phyloP scores from a whole-genome alignment of 768 basidiomycete species.

The Amanita inopinata region DNA sequence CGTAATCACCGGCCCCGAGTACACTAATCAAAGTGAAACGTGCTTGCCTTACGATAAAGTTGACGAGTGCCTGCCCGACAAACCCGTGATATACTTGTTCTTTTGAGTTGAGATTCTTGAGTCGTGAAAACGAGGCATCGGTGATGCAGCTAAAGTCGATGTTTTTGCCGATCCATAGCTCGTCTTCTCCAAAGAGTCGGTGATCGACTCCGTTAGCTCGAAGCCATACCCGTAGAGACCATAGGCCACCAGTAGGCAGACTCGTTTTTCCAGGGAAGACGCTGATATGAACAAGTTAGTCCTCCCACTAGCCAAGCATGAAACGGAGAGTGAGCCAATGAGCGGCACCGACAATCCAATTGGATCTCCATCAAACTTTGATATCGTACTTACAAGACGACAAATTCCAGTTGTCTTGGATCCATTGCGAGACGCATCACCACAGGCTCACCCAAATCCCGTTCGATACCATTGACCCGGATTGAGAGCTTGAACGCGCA shows the following conservation, averaged over 20 bases:
- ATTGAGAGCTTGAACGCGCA: conserved; percentile 47
- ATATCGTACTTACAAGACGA: conserved; percentile 58
- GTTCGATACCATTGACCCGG: conserved; percentile 45
- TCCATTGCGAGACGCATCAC: conserved; percentile 39
- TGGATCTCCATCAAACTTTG: background rate
- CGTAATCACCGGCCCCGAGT: background rate
- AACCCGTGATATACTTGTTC: conserved; percentile 44
- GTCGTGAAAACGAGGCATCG: conserved; percentile 45
- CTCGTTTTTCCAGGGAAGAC: conserved; percentile 50
- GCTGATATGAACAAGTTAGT: conserved; percentile 20
- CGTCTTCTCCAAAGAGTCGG: conserved; percentile 53
- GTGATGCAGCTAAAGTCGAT: conserved; percentile 51
- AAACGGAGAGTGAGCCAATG: background rate
- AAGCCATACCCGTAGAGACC: conserved; percentile 57
- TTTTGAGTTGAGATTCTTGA: conserved; percentile 32
- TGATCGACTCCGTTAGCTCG: conserved; percentile 49
- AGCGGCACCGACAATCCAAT: background rate
- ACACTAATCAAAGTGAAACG: background rate
- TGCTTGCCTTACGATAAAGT: conserved; percentile 43
- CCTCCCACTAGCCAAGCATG: background rate
- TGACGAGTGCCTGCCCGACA: conserved; percentile 47
- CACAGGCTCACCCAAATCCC: conserved; percentile 38
- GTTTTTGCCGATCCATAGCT: conserved; percentile 58
- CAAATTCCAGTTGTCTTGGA: conserved; percentile 46
- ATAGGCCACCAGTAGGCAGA: conserved; percentile 43